Evolutionary conservation across 2,329 filamentous ascomycete genomes (phyloP).

Genomic region (Apiospora saccharicola): DNA sequence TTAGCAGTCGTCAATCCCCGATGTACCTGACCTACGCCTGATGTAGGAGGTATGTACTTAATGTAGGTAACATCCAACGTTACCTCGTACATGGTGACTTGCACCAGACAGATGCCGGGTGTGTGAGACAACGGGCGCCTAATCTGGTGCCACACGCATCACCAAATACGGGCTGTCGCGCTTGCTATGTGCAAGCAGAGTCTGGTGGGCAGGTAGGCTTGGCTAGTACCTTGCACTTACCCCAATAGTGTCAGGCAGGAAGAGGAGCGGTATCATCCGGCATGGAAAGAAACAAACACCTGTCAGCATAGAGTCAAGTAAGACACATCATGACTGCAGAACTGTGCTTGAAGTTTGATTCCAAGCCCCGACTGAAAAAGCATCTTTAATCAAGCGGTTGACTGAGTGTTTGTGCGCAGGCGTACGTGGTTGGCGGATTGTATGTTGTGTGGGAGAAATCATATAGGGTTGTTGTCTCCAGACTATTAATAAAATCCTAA

Average conservation of each 20-base stretch:
- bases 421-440: background rate
- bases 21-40: background rate
- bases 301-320: background rate
- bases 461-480: background rate
- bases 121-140: constrained; percentile 18
- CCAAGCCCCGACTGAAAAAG: constrained; percentile 10
- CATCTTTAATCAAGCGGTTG: background rate
- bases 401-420: background rate
- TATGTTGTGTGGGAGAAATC: background rate
- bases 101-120: background rate
- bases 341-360: background rate
- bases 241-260: background rate
- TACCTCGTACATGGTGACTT: background rate
- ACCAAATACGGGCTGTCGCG: constrained; percentile 5
- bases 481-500: constrained; percentile 20
- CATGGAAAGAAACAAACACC: background rate
- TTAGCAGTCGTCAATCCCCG: background rate
- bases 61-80: too few relatives aligned
- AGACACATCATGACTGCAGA: constrained; percentile 10
- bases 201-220: background rate
- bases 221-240: background rate
- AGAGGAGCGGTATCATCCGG: background rate
- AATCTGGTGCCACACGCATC: background rate
- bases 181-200: background rate
- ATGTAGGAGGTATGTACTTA: background rate